Evolutionary conservation across 1,284 basidiomycete genomes (phyloP), one percentile per base, ranked within the genome.

Genomic region (Malassezia yamatoensis): DNA sequence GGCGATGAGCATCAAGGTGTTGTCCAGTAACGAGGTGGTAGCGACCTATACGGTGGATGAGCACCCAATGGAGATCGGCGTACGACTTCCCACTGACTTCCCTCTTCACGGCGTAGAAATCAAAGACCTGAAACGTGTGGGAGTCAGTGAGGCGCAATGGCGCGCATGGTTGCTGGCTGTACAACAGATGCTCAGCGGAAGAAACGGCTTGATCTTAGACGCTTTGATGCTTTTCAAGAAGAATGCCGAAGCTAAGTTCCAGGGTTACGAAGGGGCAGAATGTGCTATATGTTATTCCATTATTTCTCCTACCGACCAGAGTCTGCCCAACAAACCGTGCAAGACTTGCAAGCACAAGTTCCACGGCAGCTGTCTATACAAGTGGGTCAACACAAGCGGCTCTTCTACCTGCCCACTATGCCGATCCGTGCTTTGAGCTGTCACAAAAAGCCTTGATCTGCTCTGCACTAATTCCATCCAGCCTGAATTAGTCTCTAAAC

Each of bases 271-370:
- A 39, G 64, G 61, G 37, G 58, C 58, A 8, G 70, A 72, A 46
- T 74, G 72, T 53, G 70, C 70, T 29, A 72, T 75, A 52, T 76
- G 74, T 63, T 76, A 75, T 76, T 93, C 89, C 11, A 90, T 96
- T 69, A 93, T 99, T 70, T 88, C 85, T 60, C 84, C 90, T 29
- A 86, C 84, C 72, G 94, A 98, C 70, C 83, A 87, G 6, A 85
- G 82, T 54, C 78, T 98, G 35, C 93, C 94, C 0, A 85, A 83
- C 62, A 94, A 93, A 71, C 85, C 88, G 0, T 99, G 94, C 78
- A 85, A 83, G 75, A 96, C 76, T 34, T 96, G 91, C 78, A 90
- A 88, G 77, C 96, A 96, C 77, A 81, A 85, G 45, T 98, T 96
- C 82, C 94, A 98, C 75, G 61, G 63, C 2, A 64, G 62, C 11